Percentiles rank a stretch among this genome's conserved stretches.
phyloP scores from a whole-genome alignment of 2,329 filamentous ascomycete genomes.

The Phyllosticta citribraziliensis region DNA sequence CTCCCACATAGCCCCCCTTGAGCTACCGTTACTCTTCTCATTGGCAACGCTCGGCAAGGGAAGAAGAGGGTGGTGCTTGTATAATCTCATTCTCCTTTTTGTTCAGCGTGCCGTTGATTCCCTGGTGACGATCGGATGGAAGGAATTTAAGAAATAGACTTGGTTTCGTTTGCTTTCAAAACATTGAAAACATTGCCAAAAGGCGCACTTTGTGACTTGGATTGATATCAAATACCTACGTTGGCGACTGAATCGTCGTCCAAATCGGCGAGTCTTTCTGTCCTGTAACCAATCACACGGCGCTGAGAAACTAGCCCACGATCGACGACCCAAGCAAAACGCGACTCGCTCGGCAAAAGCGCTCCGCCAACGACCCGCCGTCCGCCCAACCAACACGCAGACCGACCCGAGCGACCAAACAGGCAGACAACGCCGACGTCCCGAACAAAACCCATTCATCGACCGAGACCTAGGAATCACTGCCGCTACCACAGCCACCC shows the following conservation, averaged over 20 bases:
- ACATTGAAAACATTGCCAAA: not conserved
- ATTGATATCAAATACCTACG: no score
- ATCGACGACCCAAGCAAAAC: not conserved
- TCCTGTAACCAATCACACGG: not conserved
- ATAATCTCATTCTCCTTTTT: slow-evolving; percentile 10
- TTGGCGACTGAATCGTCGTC: no score
- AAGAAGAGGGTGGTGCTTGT: slow-evolving; percentile 3
- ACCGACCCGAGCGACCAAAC: no score
- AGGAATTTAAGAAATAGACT: not conserved
- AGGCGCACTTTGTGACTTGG: no score
- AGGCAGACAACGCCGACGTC: no score
- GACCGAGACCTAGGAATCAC: no score
- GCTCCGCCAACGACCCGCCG: no score
- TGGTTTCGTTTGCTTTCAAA: not conserved
- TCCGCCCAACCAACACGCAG: no score
- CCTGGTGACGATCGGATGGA: not conserved
- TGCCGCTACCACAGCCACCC: no score
- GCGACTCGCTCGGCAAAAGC: no score
- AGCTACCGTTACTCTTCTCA: slow-evolving; percentile 6
- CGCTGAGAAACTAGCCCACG: not conserved
- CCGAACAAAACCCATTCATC: no score
- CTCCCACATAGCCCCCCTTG: slow-evolving; percentile 2
- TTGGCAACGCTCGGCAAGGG: slow-evolving; percentile 6
- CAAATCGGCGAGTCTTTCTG: not conserved
- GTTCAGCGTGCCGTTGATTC: slow-evolving; percentile 2